These are phyloP conservation scores for Pseudogymnoascus sp. DNA, from an alignment of 2,329 filamentous ascomycete species.

Conservation along the genomic window DNA sequence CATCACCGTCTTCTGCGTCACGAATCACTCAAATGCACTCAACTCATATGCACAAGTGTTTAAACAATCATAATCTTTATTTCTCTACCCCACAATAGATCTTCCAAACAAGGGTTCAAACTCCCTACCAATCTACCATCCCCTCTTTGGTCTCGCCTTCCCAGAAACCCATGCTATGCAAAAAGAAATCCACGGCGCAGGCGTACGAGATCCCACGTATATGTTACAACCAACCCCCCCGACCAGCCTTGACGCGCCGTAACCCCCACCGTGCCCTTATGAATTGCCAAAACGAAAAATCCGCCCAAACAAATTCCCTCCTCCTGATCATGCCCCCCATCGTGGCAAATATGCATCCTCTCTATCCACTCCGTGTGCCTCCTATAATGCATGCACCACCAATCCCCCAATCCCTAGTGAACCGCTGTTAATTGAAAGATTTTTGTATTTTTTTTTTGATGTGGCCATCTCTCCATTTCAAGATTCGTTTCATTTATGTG, in stretches of 20 bases:
- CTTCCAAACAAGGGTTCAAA: not conserved
- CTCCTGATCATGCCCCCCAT: not conserved
- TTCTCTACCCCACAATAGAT: not conserved
- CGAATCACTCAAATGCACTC: not conserved
- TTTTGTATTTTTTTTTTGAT: constrained; percentile 2
- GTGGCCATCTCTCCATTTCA: not conserved
- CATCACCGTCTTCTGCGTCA: not conserved
- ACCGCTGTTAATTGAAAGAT: not conserved
- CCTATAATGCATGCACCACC: not conserved
- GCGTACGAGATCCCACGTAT: constrained; percentile 3
- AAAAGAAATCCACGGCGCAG: not conserved
- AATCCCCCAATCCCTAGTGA: not conserved
- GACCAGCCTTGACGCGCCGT: not conserved
- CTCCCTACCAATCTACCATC: not conserved
- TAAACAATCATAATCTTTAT: not conserved
- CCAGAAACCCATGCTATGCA: constrained; percentile 3
- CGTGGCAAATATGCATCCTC: not conserved
- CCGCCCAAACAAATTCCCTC: not conserved
- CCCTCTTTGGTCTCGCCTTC: not conserved
- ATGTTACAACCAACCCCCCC: not conserved
- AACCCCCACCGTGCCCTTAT: not conserved
- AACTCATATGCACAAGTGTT: not conserved
- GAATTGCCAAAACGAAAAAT: not conserved
- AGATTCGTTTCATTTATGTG: not conserved
- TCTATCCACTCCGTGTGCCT: not conserved